Conservation (phyloP, 2,329 filamentous ascomycete species). For the Diaporthe velutina region DNA sequence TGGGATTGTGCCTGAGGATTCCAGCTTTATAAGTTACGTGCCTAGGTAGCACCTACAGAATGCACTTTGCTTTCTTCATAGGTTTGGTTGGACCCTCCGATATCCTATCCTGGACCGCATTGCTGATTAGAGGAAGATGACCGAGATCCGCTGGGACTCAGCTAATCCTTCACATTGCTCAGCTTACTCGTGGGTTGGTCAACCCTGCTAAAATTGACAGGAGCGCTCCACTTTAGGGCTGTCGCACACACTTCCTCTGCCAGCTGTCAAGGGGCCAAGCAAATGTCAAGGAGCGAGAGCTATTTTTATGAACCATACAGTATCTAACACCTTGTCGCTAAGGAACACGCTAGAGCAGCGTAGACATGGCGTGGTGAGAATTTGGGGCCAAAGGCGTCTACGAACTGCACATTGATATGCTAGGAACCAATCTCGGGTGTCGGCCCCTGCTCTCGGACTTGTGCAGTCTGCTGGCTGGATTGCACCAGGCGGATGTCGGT, state of each 20-base stretch:
- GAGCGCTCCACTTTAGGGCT: background rate
- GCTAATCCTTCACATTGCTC: background rate
- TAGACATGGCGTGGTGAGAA: background rate
- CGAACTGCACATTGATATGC: background rate
- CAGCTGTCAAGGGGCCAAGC: background rate
- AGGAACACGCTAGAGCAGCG: background rate
- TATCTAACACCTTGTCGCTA: background rate
- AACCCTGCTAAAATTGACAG: background rate
- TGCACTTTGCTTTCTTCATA: background rate
- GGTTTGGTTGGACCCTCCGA: background rate
- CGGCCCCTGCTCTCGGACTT: constrained; percentile 7
- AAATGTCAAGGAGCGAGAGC: background rate
- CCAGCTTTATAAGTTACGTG: background rate
- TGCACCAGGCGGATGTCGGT: background rate
- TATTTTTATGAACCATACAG: background rate
- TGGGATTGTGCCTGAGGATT: background rate
- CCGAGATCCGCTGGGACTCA: constrained; percentile 10
- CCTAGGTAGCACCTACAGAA: background rate
- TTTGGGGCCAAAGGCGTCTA: background rate
- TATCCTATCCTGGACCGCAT: background rate
- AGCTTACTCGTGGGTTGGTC: background rate
- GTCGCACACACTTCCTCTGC: background rate
- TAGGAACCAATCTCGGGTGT: background rate
- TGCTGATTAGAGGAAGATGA: background rate
- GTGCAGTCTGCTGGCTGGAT: background rate